Conservation (phyloP, 352 stramenopile genomes). For the Lagenidium giganteum region DNA sequence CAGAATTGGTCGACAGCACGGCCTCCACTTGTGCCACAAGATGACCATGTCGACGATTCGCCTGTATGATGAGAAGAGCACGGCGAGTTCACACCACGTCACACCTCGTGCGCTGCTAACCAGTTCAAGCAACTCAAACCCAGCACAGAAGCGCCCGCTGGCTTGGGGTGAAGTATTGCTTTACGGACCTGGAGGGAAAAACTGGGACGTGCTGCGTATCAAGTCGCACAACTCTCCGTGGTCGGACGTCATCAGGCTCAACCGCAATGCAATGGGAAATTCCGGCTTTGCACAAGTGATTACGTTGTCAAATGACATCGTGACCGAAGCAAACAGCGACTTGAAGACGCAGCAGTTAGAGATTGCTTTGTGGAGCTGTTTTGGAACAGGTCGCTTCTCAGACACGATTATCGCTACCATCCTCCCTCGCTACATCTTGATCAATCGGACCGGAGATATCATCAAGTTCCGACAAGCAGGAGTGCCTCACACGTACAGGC, state of each 20-base stretch:
- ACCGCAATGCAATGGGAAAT: conserved; percentile 75
- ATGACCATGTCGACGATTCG: conserved; percentile 73
- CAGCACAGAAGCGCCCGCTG: conserved; percentile 57
- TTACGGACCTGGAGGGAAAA: conserved; percentile 55
- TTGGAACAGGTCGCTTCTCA: conserved; percentile 62
- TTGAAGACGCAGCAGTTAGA: conserved; percentile 52
- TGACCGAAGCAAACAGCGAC: conserved; percentile 49
- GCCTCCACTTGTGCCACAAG: conserved; percentile 64
- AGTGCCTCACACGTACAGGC: conserved; percentile 47
- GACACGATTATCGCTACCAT: conserved; percentile 75
- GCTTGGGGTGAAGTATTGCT: conserved; percentile 54
- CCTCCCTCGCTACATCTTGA: conserved; percentile 70
- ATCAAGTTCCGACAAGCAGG: conserved; percentile 67
- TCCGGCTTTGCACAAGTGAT: conserved; percentile 70
- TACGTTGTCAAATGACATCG: conserved; percentile 57
- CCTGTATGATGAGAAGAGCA: conserved; percentile 70
- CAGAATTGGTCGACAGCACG: conserved; percentile 37
- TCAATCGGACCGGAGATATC: conserved; percentile 63
- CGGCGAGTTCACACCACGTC: conserved; percentile 58
- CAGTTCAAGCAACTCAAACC: conserved; percentile 56
- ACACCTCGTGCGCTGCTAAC: conserved; percentile 54
- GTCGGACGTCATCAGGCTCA: conserved; percentile 68
- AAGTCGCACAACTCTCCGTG: conserved; percentile 58
- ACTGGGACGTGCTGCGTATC: conserved; percentile 70
- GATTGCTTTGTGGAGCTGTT: conserved; percentile 67